Conservation (phyloP, 176 grass and related monocot species). For the Urochloa ruziziensis region DNA sequence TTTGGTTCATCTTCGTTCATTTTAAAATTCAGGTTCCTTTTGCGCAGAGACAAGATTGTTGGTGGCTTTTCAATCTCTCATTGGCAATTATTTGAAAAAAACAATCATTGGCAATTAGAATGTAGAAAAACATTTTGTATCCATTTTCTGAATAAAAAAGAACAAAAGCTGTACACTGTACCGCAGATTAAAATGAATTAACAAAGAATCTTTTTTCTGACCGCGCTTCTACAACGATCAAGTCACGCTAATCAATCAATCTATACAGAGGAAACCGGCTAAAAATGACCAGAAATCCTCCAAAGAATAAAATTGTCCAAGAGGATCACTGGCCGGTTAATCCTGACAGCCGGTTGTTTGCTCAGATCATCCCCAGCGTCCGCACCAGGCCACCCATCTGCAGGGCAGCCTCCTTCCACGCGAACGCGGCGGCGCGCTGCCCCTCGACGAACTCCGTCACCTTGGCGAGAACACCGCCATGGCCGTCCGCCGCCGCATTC, state of each 20-base stretch:
- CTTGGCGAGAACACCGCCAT: conserved; percentile 7
- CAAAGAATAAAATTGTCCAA: neutral
- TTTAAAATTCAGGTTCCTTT: too few species aligned
- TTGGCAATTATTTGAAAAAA: too few species aligned
- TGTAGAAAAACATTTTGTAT: too few species aligned
- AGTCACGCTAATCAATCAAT: neutral
- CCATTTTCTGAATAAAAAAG: too few species aligned
- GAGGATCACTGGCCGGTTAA: conserved; percentile 30
- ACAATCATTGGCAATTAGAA: too few species aligned
- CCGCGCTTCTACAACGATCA: neutral
- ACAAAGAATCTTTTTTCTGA: neutral
- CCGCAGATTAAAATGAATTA: neutral
- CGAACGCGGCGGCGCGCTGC: neutral
- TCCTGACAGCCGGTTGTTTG: conserved; percentile 23
- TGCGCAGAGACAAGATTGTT: too few species aligned
- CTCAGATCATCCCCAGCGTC: neutral
- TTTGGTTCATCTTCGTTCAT: too few species aligned
- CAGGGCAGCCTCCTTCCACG: conserved; percentile 39
- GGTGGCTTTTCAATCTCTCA: too few species aligned
- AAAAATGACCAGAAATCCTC: neutral
- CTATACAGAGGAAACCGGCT: conserved; percentile 21
- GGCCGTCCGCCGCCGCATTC: neutral
- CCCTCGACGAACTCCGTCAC: conserved; percentile 21
- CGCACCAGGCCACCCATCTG: conserved; percentile 29
- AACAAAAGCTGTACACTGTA: too few species aligned